Conservation (phyloP, 768 basidiomycete species). For the Leccinellum luteum region DNA sequence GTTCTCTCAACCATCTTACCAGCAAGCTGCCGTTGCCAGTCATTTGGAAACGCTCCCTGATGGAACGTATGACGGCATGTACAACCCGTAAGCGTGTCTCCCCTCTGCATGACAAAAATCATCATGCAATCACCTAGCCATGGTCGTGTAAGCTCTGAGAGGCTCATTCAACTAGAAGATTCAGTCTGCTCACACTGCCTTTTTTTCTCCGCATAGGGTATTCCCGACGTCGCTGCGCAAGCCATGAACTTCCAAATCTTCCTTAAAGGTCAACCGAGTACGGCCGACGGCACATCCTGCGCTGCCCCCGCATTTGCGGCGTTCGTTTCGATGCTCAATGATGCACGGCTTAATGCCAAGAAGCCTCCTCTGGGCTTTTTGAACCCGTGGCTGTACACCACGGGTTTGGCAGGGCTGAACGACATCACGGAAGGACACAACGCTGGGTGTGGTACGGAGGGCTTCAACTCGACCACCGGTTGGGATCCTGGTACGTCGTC, state of each 20-base stretch:
- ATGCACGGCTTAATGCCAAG: constrained; percentile 47
- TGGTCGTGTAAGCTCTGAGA: constrained; percentile 44
- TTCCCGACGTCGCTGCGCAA: constrained; percentile 69
- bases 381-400: constrained; percentile 57
- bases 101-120: too few species aligned
- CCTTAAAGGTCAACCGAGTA: constrained; percentile 35
- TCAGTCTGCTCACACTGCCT: background rate
- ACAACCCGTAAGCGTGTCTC: constrained; percentile 45
- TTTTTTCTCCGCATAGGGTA: constrained; percentile 32
- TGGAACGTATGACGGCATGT: constrained; percentile 50
- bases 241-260: constrained; percentile 47
- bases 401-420: constrained; percentile 38
- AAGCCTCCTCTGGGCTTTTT: constrained; percentile 50
- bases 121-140: background rate
- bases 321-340: constrained; percentile 57
- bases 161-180: background rate
- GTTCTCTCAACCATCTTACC: constrained; percentile 57
- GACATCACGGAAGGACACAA: constrained; percentile 61
- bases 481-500: constrained; percentile 56
- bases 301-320: constrained; percentile 22
- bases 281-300: constrained; percentile 63
- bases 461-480: constrained; percentile 37
- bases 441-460: constrained; percentile 46
- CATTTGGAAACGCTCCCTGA: constrained; percentile 37
- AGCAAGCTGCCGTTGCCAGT: constrained; percentile 40